Evolutionary conservation across 352 stramenopile genomes (phyloP), one percentile per base, ranked within the genome.

Genomic region (Phytophthora nicotianae): DNA sequence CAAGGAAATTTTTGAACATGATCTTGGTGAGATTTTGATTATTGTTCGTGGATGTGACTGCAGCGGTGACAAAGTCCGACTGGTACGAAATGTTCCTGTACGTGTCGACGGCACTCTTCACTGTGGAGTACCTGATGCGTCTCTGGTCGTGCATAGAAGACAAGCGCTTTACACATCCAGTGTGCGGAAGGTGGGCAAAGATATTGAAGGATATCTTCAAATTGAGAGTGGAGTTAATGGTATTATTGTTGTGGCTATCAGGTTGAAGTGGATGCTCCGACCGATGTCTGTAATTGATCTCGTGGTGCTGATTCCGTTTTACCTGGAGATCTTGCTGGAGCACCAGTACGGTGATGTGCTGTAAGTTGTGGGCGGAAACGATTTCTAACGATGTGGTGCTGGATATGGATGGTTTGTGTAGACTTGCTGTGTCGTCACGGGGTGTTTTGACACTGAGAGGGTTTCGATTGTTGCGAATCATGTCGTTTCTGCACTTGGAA

Each of bases 61-160:
- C 37, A 74, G 48, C 53, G 74, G 77, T 82, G 52, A 58, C 64
- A 10, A 67, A 64, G 41, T 80, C 70, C 9, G 49, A 74, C 13
- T 95, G 86, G 86, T 93, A 93, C 51, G 76, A 86, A 17, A 62
- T 77, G 27, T 90, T 93, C 50, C 60, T 95, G 24, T 93, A 90
- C n/a, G 50, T 86, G 9, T 95, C 86, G 10, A 91, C 83, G 4
- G 68, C 49, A 5, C 76, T 93, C 17, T 93, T 95, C 54, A 87
- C 85, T 0, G 51, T 91, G 11, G 86, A 95, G 51, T 93, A 93
- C 55, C 1, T 76, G 9, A 67, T 93, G 21, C 81, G 86, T 0
- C 62, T 92, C 10, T 95, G 86, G 85, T 86, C 86, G n/a, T 95
- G 86, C 33, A 78, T 93, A 20, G 86, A 92, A 62, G 86, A 95